Base-by-base conservation (phyloP, 2,329 filamentous ascomycete genomes). In the Trichoderma brevicompactum region DNA sequence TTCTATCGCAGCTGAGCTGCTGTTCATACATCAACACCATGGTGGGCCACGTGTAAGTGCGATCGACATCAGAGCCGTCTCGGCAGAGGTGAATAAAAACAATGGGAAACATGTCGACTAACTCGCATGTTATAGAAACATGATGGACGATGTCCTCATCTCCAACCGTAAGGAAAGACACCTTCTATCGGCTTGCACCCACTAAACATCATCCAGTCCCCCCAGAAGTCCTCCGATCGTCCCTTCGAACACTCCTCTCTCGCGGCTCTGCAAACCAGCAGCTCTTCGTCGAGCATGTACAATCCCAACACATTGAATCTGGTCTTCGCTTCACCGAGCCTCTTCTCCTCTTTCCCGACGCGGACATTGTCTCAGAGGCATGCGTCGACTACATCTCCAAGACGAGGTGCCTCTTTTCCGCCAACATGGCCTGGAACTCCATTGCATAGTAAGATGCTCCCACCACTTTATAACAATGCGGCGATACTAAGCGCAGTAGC, bases 61-160 rank as follows among this genome's bases (percentile, higher is more conserved):
- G n/a, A 53, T 43, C 34, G 13, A 32, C 19, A 17, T 28, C 50
- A 48, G 15, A 43, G n/a, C 10, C 12, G 40, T 43, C 15, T n/a
- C 40, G 15, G 15, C 40, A 43, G 15, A 7, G 10, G 12, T 43
- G 40, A 43, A 43, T 8, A 10, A 2, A n/a, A 1, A 15, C 32
- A 28, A 5, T 32, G 7, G 5, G 28, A 49, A 49, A 13, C 13
- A 32, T 10, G 2, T 32, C 23, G 3, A 38, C 7, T 44, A 23
- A 59, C 43, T 46, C 44, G 52, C 34, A 32, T 3, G 23, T 17
- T 4, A 15, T 12, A 78, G 76, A 46, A 78, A 78, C 64, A 77
- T 79, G 76, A 79, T 79, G 77, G 76, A 79, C 70, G 75, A 79
- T 71, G 77, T 75, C 69, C 72, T 78, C n/a, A 77, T 79, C 65